A percentile compares a stretch with the other conserved stretches of the same genome.
Evolutionary conservation across 1,284 basidiomycete genomes (phyloP).

Genomic region (Thelephora terrestris): DNA sequence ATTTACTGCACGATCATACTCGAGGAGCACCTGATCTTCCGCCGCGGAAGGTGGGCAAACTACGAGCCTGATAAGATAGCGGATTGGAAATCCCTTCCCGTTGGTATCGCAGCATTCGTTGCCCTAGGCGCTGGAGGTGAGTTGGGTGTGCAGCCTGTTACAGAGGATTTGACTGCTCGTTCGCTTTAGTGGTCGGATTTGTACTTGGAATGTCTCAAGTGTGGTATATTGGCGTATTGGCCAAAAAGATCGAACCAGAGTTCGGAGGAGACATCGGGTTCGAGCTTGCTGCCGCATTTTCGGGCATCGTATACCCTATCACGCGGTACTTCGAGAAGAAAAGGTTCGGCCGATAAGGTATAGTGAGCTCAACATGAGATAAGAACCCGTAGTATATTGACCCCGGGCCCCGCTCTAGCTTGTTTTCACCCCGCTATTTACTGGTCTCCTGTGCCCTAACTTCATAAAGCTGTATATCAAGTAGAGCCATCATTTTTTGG

Average conservation of each 20-base stretch:
- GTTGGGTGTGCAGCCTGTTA: not conserved
- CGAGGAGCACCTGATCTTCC: conserved; percentile 28
- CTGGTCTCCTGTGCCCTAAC: too few relatives aligned
- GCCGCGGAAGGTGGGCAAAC: conserved; percentile 19
- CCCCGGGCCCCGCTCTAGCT: too few relatives aligned
- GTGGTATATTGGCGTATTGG: conserved; percentile 23
- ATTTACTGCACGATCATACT: conserved; percentile 23
- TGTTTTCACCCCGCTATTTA: too few relatives aligned
- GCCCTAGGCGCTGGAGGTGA: conserved; percentile 9
- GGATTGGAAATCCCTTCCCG: conserved; percentile 17
- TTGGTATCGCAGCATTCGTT: conserved; percentile 21
- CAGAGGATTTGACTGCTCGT: not conserved
- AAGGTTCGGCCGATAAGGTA: conserved; percentile 7
- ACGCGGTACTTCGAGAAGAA: conserved; percentile 21
- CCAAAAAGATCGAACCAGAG: conserved; percentile 9
- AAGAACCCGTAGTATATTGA: too few relatives aligned
- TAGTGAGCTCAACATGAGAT: too few relatives aligned
- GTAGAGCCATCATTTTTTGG: too few relatives aligned
- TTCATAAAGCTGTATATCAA: too few relatives aligned
- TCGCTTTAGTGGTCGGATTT: conserved; percentile 16
- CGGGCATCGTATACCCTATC: conserved; percentile 20
- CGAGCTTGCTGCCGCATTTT: conserved; percentile 22
- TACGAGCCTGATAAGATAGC: conserved; percentile 24
- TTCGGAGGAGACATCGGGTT: conserved; percentile 22
- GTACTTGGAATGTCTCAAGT: conserved; percentile 22